phyloP scores from a whole-genome alignment of 2,329 filamentous ascomycete species.

The Phoma sp. region DNA sequence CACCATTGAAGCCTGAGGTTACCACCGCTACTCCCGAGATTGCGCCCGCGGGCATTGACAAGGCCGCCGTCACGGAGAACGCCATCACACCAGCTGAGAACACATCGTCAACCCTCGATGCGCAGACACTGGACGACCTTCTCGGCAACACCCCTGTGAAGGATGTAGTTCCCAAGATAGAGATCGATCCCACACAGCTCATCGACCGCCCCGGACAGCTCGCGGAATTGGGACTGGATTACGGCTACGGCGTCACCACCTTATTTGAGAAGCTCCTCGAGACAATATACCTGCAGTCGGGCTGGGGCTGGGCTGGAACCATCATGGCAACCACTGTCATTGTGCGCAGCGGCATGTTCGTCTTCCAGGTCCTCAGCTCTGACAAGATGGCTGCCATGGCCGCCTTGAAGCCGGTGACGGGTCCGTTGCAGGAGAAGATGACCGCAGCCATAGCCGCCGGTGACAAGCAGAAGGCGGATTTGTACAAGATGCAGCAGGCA shows the following conservation, averaged over 20 bases:
- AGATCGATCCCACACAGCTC: conserved; percentile 60
- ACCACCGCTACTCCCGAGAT: conserved; percentile 44
- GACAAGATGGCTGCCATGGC: conserved; percentile 70
- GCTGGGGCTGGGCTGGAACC: conserved; percentile 82
- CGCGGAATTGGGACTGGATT: conserved; percentile 82
- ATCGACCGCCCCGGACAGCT: conserved; percentile 84
- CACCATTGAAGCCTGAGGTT: conserved; percentile 30
- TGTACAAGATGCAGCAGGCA: conserved; percentile 57
- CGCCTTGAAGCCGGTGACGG: conserved; percentile 64
- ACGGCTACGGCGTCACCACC: conserved; percentile 80
- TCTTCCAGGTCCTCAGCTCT: conserved; percentile 66
- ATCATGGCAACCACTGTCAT: conserved; percentile 71
- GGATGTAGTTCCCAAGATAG: conserved; percentile 20
- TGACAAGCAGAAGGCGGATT: conserved; percentile 52
- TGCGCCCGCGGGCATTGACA: conserved; percentile 47
- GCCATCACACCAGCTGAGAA: conserved; percentile 21
- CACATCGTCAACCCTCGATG: conserved; percentile 14
- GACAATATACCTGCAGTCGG: conserved; percentile 77
- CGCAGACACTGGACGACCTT: conserved; percentile 32
- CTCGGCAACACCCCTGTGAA: conserved; percentile 25
- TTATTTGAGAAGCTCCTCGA: conserved; percentile 80
- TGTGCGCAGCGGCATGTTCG: conserved; percentile 70
- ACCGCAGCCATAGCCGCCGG: conserved; percentile 51
- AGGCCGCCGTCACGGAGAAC: conserved; percentile 33
- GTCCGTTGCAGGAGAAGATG: conserved; percentile 66